Conservation (phyloP, 345 rosid genomes). For the Boechera divaricarpa region DNA sequence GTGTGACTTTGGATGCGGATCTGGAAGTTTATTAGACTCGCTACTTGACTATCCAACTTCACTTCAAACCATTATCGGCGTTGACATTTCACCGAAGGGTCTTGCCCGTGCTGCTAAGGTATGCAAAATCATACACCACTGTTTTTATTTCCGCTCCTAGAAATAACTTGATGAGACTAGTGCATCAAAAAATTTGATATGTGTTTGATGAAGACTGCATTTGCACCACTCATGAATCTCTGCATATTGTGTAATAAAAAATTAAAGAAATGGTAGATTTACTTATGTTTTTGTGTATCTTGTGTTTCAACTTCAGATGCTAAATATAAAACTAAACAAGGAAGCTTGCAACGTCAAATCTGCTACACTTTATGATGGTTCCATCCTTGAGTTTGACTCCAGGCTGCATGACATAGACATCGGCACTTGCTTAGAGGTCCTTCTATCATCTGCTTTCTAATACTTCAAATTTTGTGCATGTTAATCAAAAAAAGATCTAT, state of each 20-base stretch:
- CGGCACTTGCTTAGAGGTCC: conserved; percentile 94
- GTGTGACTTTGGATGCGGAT: conserved; percentile 96
- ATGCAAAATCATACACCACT: background rate
- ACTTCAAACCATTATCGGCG: conserved; percentile 73
- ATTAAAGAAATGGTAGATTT: conserved; percentile 1
- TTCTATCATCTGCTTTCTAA: background rate
- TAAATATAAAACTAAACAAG: conserved; percentile 73
- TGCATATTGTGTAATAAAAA: background rate
- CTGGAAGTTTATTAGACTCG: conserved; percentile 89
- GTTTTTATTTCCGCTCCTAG: background rate
- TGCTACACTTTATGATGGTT: conserved; percentile 85
- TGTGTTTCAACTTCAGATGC: conserved; percentile 59
- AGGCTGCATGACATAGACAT: conserved; percentile 74
- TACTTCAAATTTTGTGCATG: background rate
- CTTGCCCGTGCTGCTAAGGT: conserved; percentile 97
- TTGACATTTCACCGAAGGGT: conserved; percentile 81
- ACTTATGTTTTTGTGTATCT: background rate
- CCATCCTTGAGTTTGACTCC: conserved; percentile 74
- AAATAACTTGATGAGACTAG: conserved; percentile 14
- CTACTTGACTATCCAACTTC: conserved; percentile 76
- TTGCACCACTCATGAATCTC: conserved; percentile 6
- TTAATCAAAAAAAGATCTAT: background rate
- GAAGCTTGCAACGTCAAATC: conserved; percentile 56
- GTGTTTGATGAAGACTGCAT: conserved; percentile 18
- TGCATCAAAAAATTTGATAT: background rate